These are phyloP conservation scores for Cyclotella kingstonii DNA, from an alignment of 108 stramenopile genomes.

Conservation along the genomic window DNA sequence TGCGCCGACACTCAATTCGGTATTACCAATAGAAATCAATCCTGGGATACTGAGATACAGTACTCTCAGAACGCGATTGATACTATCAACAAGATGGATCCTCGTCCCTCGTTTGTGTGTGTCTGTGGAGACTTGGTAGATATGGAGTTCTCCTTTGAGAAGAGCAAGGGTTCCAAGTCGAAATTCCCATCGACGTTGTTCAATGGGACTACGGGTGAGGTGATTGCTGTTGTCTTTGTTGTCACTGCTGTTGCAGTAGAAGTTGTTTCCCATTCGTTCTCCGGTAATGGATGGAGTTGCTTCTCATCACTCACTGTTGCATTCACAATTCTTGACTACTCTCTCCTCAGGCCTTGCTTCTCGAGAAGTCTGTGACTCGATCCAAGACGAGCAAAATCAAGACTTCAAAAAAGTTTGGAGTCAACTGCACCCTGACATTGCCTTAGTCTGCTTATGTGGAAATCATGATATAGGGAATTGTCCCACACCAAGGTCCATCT, in stretches of 20 bases:
- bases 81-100: conserved; percentile 55
- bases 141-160: conserved; percentile 55
- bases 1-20: conserved; percentile 72
- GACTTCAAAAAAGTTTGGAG: conserved; percentile 59
- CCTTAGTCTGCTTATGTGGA: conserved; percentile 79
- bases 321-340: too few species aligned
- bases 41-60: conserved; percentile 66
- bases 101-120: conserved; percentile 64
- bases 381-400: conserved; percentile 59
- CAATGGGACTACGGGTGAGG: conserved; percentile 10
- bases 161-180: conserved; percentile 40
- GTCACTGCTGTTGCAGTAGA: too few species aligned
- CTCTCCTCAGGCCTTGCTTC: conserved; percentile 26
- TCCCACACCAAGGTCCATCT: conserved; percentile 58
- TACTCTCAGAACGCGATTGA: conserved; percentile 51
- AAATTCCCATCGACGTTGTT: conserved; percentile 13
- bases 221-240: too few species aligned
- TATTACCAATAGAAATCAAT: conserved; percentile 44
- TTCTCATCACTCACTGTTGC: too few species aligned
- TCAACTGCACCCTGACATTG: conserved; percentile 62
- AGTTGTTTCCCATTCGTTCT: too few species aligned
- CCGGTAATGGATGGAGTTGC: background rate
- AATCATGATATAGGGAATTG: conserved; percentile 83
- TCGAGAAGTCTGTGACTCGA: conserved; percentile 56
- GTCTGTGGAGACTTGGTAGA: conserved; percentile 75